These are phyloP conservation scores for Lecanosticta acicola DNA, from an alignment of 2,329 filamentous ascomycete species.

Conservation along the genomic window DNA sequence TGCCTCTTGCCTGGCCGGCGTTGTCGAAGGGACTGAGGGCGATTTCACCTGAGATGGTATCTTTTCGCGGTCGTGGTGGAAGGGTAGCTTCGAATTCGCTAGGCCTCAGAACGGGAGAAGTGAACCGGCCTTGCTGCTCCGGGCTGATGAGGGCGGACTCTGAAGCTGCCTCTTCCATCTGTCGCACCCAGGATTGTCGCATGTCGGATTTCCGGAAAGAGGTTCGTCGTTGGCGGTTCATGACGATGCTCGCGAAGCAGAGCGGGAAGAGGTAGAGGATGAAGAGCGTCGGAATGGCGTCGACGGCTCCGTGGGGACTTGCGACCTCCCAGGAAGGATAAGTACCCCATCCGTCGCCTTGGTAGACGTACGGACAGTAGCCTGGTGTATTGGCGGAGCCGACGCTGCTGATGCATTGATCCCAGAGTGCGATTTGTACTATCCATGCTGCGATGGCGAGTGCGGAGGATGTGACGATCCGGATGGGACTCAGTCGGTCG, in stretches of 20 bases:
- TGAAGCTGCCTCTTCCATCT: neutral
- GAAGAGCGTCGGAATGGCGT: constrained; percentile 12
- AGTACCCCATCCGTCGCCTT: constrained; percentile 3
- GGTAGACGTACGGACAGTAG: constrained; percentile 12
- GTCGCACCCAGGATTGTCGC: constrained; percentile 4
- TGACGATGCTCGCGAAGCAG: constrained; percentile 1
- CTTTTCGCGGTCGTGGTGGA: neutral
- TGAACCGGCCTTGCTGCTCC: neutral
- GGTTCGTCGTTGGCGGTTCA: constrained; percentile 4
- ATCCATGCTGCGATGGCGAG: constrained; percentile 9
- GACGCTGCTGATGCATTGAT: constrained; percentile 3
- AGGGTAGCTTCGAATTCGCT: too few species aligned
- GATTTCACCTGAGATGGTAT: neutral
- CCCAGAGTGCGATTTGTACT: constrained; percentile 12
- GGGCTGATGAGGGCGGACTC: neutral
- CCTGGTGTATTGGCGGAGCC: constrained; percentile 1
- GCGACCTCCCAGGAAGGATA: constrained; percentile 11
- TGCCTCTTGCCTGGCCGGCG: neutral
- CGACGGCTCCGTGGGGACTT: constrained; percentile 8
- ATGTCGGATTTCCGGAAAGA: constrained; percentile 9
- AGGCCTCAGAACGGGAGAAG: neutral
- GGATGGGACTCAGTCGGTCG: constrained; percentile 8
- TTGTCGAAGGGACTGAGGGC: neutral
- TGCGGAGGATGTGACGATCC: constrained; percentile 11
- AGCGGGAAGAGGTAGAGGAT: constrained; percentile 10